Conservation (phyloP, 2,329 filamentous ascomycete genomes). For the Ilyonectria robusta region DNA sequence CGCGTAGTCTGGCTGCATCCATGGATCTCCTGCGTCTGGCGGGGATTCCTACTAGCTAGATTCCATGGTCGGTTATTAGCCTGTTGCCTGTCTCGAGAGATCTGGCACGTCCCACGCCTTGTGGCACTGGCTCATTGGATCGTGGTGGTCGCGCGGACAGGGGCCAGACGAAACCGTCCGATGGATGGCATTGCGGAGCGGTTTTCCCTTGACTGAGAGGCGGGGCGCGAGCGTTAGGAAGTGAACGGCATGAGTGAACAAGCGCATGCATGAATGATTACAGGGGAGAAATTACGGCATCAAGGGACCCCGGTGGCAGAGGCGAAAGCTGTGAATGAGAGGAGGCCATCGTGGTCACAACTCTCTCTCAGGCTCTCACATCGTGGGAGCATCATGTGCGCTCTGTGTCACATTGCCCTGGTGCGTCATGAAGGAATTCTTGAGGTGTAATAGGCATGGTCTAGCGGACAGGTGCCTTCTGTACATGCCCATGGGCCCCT, state of each 20-base stretch:
- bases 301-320: background rate
- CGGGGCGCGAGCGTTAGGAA: slow-evolving; percentile 11
- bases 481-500: slow-evolving; percentile 14
- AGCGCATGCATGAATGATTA: slow-evolving; percentile 25
- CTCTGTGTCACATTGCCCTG: slow-evolving; percentile 20
- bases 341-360: slow-evolving; percentile 10
- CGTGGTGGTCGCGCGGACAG: slow-evolving; percentile 32
- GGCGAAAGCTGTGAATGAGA: background rate
- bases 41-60: slow-evolving; percentile 8
- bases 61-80: slow-evolving; percentile 22
- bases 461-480: slow-evolving; percentile 2
- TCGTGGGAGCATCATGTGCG: slow-evolving; percentile 23
- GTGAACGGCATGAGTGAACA: slow-evolving; percentile 22
- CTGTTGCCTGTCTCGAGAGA: slow-evolving; percentile 29
- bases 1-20: background rate
- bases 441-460: background rate
- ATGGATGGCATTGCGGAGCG: slow-evolving; percentile 18
- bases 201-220: slow-evolving; percentile 16
- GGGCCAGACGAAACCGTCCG: slow-evolving; percentile 36
- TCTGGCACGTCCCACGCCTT: slow-evolving; percentile 35
- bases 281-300: slow-evolving; percentile 11
- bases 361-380: background rate
- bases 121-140: slow-evolving; percentile 50
- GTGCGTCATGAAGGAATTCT: slow-evolving; percentile 19
- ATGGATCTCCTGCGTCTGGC: slow-evolving; percentile 20